phyloP scores from a whole-genome alignment of 2,329 filamentous ascomycete species.

The Aspergillus arachidicola region DNA sequence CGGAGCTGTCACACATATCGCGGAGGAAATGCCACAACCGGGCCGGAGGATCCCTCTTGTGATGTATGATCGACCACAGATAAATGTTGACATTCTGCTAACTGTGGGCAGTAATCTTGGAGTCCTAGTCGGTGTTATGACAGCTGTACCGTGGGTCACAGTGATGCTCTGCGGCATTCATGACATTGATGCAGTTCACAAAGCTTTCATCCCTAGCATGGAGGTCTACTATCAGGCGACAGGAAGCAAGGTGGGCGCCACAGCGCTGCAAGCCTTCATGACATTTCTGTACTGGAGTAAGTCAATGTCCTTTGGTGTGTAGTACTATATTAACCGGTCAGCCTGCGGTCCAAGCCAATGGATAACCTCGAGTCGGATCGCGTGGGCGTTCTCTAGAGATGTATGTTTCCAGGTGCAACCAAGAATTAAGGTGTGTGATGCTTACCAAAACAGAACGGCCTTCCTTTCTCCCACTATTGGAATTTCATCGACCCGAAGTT shows the following conservation, averaged over 20 bases:
- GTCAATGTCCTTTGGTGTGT: background rate
- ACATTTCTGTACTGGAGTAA: constrained; percentile 6
- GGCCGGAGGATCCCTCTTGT: constrained; percentile 5
- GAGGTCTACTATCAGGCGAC: constrained; percentile 9
- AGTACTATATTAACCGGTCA: background rate
- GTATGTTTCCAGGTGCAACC: constrained; percentile 1
- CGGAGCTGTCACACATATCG: constrained; percentile 28
- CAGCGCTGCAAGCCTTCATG: constrained; percentile 1
- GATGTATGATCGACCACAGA: background rate
- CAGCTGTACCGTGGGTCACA: constrained; percentile 2
- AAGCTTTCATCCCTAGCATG: constrained; percentile 1
- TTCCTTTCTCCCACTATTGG: constrained; percentile 20
- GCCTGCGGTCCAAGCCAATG: constrained; percentile 7
- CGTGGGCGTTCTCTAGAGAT: constrained; percentile 12
- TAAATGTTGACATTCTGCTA: background rate
- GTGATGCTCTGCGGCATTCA: constrained; percentile 2
- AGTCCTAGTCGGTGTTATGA: constrained; percentile 2
- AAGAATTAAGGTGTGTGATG: constrained; percentile 40
- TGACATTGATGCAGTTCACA: constrained; percentile 5
- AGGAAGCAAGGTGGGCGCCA: constrained; percentile 3
- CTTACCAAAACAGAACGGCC: constrained; percentile 13
- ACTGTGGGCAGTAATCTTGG: constrained; percentile 17
- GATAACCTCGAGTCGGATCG: constrained; percentile 9
- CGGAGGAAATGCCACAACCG: constrained; percentile 19
- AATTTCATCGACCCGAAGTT: constrained; percentile 16